phyloP scores from a whole-genome alignment of 129 eudicot genomes.

The Helianthus tuberosus region DNA sequence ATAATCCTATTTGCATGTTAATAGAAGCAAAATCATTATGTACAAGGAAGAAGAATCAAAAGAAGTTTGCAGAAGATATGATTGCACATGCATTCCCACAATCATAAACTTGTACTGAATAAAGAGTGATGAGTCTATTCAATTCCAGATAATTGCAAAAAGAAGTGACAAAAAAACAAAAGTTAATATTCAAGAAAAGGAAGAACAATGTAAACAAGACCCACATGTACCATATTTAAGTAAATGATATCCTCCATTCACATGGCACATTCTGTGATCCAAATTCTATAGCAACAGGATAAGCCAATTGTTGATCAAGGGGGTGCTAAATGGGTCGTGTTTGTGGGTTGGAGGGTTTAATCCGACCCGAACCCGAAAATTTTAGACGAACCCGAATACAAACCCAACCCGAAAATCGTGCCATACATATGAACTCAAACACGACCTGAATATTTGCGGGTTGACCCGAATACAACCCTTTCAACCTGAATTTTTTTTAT shows the following conservation, averaged over 20 bases:
- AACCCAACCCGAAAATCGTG: too few species aligned
- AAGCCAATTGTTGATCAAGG: background rate
- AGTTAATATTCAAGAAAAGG: background rate
- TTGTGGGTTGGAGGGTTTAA: too few species aligned
- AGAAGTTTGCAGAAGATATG: constrained; percentile 7
- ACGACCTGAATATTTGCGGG: too few species aligned
- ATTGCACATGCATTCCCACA: constrained; percentile 20
- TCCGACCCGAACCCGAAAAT: too few species aligned
- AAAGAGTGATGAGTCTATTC: constrained; percentile 17
- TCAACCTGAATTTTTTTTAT: too few species aligned
- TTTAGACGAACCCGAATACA: too few species aligned
- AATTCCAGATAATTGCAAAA: constrained; percentile 19
- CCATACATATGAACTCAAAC: too few species aligned
- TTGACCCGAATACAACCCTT: too few species aligned
- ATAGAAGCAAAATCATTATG: background rate
- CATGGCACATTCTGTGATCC: constrained; percentile 8
- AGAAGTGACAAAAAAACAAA: constrained; percentile 20
- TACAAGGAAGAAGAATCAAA: constrained; percentile 16
- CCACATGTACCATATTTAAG: constrained; percentile 1
- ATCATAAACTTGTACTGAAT: constrained; percentile 1
- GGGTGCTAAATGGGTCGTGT: background rate
- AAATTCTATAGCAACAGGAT: background rate
- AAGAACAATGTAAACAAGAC: constrained; percentile 12
- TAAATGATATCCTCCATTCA: constrained; percentile 6
- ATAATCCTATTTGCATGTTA: background rate